Evolutionary conservation across 2,329 filamentous ascomycete genomes (phyloP).

Genomic region (Sporothrix variecibatus): DNA sequence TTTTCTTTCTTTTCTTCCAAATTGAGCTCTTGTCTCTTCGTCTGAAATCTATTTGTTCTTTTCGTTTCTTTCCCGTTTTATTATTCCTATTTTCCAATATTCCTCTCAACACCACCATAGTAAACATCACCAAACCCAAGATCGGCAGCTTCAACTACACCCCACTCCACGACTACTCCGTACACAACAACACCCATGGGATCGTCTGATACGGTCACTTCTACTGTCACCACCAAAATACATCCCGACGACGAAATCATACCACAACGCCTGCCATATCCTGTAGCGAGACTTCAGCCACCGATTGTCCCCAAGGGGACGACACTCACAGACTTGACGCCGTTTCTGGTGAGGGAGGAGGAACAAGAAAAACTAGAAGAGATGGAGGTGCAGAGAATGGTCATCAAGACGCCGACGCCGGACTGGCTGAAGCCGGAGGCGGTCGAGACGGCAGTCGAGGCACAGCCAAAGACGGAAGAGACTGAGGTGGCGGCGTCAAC

Average conservation of each 20-base stretch:
- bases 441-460: not conserved
- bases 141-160: not conserved
- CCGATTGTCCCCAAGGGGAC: not conserved
- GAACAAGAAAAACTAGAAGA: not conserved
- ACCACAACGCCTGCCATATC: not conserved
- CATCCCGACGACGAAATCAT: not conserved
- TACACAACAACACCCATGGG: not conserved
- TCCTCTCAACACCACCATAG: not conserved
- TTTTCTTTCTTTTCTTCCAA: not conserved
- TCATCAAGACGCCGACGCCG: not conserved
- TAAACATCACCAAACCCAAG: not conserved
- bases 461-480: not conserved
- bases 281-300: not conserved
- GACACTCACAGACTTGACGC: not conserved
- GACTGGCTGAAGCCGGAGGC: not conserved
- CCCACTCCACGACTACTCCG: not conserved
- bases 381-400: slow-evolving; percentile 8
- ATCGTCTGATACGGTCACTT: not conserved
- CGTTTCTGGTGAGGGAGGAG: not conserved
- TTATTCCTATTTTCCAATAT: not conserved
- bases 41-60: not conserved
- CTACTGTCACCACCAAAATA: not conserved
- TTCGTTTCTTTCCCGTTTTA: not conserved
- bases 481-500: not conserved
- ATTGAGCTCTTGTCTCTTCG: not conserved